Evolutionary conservation across 257 asterid species (phyloP).

Genomic region (Gynochthodes officinalis): DNA sequence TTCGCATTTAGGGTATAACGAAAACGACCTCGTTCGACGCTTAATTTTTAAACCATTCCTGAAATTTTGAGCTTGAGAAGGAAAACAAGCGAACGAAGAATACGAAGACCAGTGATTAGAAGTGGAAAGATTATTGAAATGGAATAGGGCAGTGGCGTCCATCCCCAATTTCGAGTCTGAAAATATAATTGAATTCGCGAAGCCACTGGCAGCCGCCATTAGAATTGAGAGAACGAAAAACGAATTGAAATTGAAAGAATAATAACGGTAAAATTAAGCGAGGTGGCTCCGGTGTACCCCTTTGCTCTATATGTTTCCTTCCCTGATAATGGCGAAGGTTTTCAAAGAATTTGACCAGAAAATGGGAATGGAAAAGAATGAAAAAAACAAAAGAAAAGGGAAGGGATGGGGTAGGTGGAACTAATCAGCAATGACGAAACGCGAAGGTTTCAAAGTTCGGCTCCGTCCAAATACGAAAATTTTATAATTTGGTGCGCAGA

Average conservation of each 20-base stretch:
- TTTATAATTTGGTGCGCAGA: background rate
- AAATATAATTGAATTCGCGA: constrained; percentile 9
- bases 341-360: background rate
- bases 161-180: constrained; percentile 5
- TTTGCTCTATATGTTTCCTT: background rate
- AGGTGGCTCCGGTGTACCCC: background rate
- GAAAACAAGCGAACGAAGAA: constrained; percentile 31
- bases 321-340: too few relatives aligned
- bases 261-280: background rate
- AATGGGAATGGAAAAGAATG: constrained; percentile 5
- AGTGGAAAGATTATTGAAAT: background rate
- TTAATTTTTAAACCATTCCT: constrained; percentile 28
- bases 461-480: too few relatives aligned
- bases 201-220: constrained; percentile 6
- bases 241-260: background rate
- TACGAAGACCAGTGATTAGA: constrained; percentile 21
- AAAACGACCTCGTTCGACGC: constrained; percentile 22
- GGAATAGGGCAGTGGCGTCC: background rate
- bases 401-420: constrained; percentile 1
- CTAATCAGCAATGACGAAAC: background rate
- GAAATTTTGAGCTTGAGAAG: constrained; percentile 21
- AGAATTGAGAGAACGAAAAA: background rate
- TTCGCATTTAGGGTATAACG: constrained; percentile 50
- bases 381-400: background rate
- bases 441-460: constrained; percentile 6